Evolutionary conservation across 306 rosid species (phyloP), one percentile per base, ranked within the genome.

Genomic region (Pueraria montana): DNA sequence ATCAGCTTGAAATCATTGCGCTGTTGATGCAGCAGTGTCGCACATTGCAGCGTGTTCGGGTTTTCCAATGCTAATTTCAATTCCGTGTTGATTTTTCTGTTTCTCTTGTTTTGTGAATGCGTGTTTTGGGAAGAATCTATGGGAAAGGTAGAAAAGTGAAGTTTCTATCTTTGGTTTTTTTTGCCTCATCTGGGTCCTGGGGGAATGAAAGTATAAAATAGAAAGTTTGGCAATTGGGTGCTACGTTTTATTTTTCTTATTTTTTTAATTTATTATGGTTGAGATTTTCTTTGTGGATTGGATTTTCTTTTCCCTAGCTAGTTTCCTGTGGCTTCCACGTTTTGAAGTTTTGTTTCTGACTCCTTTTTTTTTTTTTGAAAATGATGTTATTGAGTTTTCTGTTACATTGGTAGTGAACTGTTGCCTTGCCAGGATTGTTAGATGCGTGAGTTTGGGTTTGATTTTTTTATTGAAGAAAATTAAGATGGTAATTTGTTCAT

Each of bases 361-460:
- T 67, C n/a, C n/a, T n/a, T n/a, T 27, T 65, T 38, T 12, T 5
- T 61, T 61, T 65, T 52, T 52, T 26, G 6, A 36, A 50, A 62
- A 36, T 62, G 2, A 38, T 83, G 74, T 69, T 80, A 0, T 83
- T 50, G 80, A 42, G 58, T 66, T 59, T 76, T 84, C 87, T 87
- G 90, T 87, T 87, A 59, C 84, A 87, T 84, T 82, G 86, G 82
- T 49, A 34, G 82, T 71, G 83, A 78, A 68, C 78, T 67, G 79
- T 81, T 67, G 13, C 64, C 68, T 68, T 43, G 30, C 34, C 67
- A 48, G 82, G 40, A 55, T 66, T 78, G 18, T 49, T 58, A 7
- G 46, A 36, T 17, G 26, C 23, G 17, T 6, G 30, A 52, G 53
- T 81, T 77, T 64, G 63, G 9, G 78, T 67, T 76, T 76, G 81